phyloP scores from a whole-genome alignment of 2,329 filamentous ascomycete genomes.

The Colletotrichum coccodes region DNA sequence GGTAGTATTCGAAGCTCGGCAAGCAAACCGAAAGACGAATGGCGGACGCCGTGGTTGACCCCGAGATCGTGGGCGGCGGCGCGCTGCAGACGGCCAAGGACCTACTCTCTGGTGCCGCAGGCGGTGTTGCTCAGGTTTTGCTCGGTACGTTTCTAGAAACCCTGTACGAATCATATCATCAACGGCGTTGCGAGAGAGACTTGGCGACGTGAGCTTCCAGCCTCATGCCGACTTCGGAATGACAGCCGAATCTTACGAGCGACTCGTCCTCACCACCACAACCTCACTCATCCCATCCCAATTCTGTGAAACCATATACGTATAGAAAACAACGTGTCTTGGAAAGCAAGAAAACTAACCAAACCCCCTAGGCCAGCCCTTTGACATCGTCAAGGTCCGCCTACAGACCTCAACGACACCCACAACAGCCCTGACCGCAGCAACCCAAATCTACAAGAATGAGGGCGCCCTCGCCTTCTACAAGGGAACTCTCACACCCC shows the following conservation, averaged over 20 bases:
- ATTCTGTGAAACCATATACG: background rate
- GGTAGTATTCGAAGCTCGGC: constrained; percentile 9
- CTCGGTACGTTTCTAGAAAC: constrained; percentile 78
- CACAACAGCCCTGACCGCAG: constrained; percentile 81
- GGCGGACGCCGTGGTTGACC: constrained; percentile 29
- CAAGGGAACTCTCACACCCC: constrained; percentile 95
- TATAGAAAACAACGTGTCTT: rapidly evolving
- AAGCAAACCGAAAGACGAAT: constrained; percentile 9
- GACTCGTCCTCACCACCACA: constrained; percentile 80
- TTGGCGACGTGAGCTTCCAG: constrained; percentile 50
- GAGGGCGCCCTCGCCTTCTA: constrained; percentile 95
- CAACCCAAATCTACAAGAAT: constrained; percentile 83
- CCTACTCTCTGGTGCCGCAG: constrained; percentile 88
- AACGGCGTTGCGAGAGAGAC: background rate
- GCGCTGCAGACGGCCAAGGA: constrained; percentile 81
- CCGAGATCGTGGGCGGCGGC: constrained; percentile 38
- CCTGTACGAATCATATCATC: too few relatives aligned
- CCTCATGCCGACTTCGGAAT: constrained; percentile 95
- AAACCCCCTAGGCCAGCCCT: constrained; percentile 70
- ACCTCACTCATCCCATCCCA: constrained; percentile 46
- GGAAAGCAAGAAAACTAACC: background rate
- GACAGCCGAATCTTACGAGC: constrained; percentile 82
- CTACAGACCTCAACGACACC: constrained; percentile 90
- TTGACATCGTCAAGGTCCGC: constrained; percentile 97
- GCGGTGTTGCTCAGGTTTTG: constrained; percentile 93